Evolutionary conservation across 805 yeast species (phyloP).

Genomic region (Hanseniaspora vineae): DNA sequence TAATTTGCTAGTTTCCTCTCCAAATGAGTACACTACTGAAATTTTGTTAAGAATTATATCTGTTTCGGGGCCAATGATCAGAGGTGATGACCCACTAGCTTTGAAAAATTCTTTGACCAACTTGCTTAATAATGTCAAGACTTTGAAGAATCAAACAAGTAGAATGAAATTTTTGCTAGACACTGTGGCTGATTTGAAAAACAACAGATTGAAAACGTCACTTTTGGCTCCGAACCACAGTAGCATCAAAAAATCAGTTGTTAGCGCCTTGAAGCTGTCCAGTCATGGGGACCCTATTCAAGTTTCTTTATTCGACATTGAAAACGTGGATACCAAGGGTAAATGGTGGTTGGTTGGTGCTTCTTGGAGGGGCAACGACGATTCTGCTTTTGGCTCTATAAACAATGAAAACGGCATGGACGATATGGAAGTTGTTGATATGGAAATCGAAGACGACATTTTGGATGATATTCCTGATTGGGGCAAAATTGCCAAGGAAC

Average conservation of each 20-base stretch:
- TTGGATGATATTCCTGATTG: slow-evolving; percentile 71
- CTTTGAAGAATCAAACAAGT: slow-evolving; percentile 40
- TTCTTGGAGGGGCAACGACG: slow-evolving; percentile 71
- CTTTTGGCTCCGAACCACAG: slow-evolving; percentile 19
- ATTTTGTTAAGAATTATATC: slow-evolving; percentile 58
- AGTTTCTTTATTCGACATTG: slow-evolving; percentile 74
- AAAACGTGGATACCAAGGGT: slow-evolving; percentile 63
- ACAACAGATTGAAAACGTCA: slow-evolving; percentile 55
- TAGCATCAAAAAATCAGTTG: slow-evolving; percentile 35
- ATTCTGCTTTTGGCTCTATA: slow-evolving; percentile 9
- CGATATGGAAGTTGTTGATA: slow-evolving; percentile 22
- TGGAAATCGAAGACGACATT: slow-evolving; percentile 40
- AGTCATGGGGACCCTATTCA: slow-evolving; percentile 54
- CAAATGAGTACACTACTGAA: slow-evolving; percentile 67
- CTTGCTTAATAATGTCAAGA: slow-evolving; percentile 14
- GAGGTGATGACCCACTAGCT: slow-evolving; percentile 82
- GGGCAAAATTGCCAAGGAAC: slow-evolving; percentile 72
- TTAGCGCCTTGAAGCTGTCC: slow-evolving; percentile 33
- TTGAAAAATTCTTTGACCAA: slow-evolving; percentile 50
- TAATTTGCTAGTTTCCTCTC: slow-evolving; percentile 34
- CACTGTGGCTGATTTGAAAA: slow-evolving; percentile 72
- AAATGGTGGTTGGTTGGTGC: slow-evolving; percentile 99
- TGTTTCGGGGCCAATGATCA: slow-evolving; percentile 69
- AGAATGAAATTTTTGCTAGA: slow-evolving; percentile 78
- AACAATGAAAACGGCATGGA: slow-evolving; percentile 7